Percentiles rank a stretch among this genome's conserved stretches.
These are phyloP conservation scores for Dactylonectria macrodidyma DNA, from an alignment of 2,329 filamentous ascomycete species.

Conservation along the genomic window DNA sequence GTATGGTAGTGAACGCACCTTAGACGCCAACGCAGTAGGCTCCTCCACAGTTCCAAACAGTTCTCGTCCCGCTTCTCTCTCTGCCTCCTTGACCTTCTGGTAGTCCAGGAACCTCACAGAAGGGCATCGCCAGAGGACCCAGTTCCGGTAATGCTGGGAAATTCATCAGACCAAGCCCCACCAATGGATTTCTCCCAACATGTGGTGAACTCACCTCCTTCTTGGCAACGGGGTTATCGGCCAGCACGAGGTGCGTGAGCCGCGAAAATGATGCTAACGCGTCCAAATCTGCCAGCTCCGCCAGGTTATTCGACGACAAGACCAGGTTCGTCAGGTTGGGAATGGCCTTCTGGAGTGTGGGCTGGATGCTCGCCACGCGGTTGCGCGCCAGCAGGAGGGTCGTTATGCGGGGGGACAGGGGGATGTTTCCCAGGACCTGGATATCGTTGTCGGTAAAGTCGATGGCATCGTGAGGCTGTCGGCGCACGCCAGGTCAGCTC, in stretches of 20 bases:
- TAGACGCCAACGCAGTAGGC: slow-evolving; percentile 84
- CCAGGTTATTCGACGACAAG: slow-evolving; percentile 85
- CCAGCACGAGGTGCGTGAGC: slow-evolving; percentile 84
- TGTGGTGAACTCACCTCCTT: slow-evolving; percentile 82
- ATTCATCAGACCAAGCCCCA: slow-evolving; percentile 23
- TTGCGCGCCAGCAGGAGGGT: slow-evolving; percentile 93
- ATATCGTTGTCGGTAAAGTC: slow-evolving; percentile 99
- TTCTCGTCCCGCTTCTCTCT: slow-evolving; percentile 82
- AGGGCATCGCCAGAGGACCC: slow-evolving; percentile 90
- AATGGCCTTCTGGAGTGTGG: slow-evolving; percentile 79
- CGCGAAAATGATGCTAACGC: slow-evolving; percentile 77
- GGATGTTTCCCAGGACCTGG: slow-evolving; percentile 90
- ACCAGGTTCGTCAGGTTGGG: slow-evolving; percentile 88
- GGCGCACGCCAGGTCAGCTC: slow-evolving; percentile 21
- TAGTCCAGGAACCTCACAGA: slow-evolving; percentile 93
- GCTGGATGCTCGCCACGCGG: slow-evolving; percentile 86
- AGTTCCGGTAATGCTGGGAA: slow-evolving; percentile 88
- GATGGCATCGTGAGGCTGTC: slow-evolving; percentile 92
- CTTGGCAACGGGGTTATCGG: slow-evolving; percentile 91
- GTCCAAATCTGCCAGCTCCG: slow-evolving; percentile 90
- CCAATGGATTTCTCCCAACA: too few relatives aligned
- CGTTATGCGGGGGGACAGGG: slow-evolving; percentile 87
- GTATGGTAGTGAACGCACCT: slow-evolving; percentile 60
- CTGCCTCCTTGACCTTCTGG: slow-evolving; percentile 88
- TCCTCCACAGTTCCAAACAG: slow-evolving; percentile 86